Base-by-base conservation (phyloP, 352 stramenopile genomes). In the Globisporangium middletonii region DNA sequence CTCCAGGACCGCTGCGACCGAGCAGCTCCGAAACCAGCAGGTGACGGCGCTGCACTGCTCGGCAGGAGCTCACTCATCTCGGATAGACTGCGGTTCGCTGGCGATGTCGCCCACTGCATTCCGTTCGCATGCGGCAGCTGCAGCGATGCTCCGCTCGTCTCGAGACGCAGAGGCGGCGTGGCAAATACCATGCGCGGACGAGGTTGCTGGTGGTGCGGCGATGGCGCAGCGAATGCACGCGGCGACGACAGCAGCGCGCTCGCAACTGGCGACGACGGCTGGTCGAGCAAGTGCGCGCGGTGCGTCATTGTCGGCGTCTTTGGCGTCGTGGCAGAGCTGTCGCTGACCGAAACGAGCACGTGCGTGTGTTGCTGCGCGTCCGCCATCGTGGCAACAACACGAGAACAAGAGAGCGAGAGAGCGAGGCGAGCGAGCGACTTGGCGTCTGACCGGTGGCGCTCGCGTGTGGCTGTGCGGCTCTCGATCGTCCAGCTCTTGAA, bases 121-220 rank as follows among this genome's bases (percentile, higher is more conserved):
- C 12, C 4, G 3, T 30, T 4, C 11, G 46, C 46, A 13, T 51
- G 18, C n/a, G 64, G 58, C 35, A 89, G 85, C 59, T 84, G 74
- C 60, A 81, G 63, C 27, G 74, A 79, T 13, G 55, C 68, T 48
- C 65, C 71, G 26, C 75, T 67, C 11, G 75, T 78, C 48, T 88
- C 82, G 37, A 73, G 73, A 6, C 82, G 82, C 41, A 92, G 62
- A 15, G 75, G 79, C 18, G 82, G 82, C 42, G 77, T 80, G 46
- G 87, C 78, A 52, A 92, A 89, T 35, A 88, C 67, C 72, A 87
- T 84, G 59, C 64, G 66, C 2, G 60, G 53, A 0, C 66, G 57
- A 16, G 59, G 41, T 45, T 54, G 57, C 33, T 50, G 47, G 5
- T 51, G 62, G 28, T 61, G 59, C 26, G 52, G 52, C 16, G 38